A percentile compares a stretch with the other conserved stretches of the same genome.
phyloP scores from a whole-genome alignment of 768 basidiomycete genomes.

The Termitomyces sp. region DNA sequence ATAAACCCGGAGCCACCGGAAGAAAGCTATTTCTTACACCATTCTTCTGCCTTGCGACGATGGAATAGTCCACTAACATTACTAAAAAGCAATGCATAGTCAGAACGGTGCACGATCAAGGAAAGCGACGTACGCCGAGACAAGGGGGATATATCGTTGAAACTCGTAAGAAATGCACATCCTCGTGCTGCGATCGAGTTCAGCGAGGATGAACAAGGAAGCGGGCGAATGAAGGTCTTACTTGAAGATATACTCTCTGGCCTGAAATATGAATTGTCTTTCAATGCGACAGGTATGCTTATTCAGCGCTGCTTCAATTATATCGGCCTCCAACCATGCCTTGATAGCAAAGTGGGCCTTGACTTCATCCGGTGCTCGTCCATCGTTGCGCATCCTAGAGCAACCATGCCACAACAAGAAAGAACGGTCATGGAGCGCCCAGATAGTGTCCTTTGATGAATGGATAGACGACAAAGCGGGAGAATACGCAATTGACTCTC shows the following conservation, averaged over 20 bases:
- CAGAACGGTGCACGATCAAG: background rate
- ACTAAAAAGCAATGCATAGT: conserved; percentile 17
- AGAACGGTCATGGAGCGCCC: conserved; percentile 67
- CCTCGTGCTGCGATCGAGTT: conserved; percentile 41
- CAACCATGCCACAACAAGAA: conserved; percentile 74
- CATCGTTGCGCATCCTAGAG: conserved; percentile 48
- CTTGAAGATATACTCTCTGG: conserved; percentile 75
- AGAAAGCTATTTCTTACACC: conserved; percentile 40
- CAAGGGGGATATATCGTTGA: conserved; percentile 55
- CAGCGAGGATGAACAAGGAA: background rate
- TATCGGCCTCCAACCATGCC: conserved; percentile 68
- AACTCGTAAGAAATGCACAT: conserved; percentile 71
- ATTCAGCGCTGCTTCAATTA: conserved; percentile 56
- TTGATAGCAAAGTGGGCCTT: conserved; percentile 58
- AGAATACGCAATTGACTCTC: conserved; percentile 48
- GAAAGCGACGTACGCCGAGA: conserved; percentile 38
- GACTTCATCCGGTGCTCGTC: conserved; percentile 34
- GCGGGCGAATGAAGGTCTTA: conserved; percentile 26
- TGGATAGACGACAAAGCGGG: conserved; percentile 18
- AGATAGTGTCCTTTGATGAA: conserved; percentile 60
- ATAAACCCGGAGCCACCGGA: background rate
- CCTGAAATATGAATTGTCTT: conserved; percentile 61
- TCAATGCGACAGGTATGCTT: conserved; percentile 64
- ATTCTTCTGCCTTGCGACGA: conserved; percentile 56
- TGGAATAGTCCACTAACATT: conserved; percentile 41